Conservation (phyloP, 2,329 filamentous ascomycete genomes). For the Exophiala sp. region DNA sequence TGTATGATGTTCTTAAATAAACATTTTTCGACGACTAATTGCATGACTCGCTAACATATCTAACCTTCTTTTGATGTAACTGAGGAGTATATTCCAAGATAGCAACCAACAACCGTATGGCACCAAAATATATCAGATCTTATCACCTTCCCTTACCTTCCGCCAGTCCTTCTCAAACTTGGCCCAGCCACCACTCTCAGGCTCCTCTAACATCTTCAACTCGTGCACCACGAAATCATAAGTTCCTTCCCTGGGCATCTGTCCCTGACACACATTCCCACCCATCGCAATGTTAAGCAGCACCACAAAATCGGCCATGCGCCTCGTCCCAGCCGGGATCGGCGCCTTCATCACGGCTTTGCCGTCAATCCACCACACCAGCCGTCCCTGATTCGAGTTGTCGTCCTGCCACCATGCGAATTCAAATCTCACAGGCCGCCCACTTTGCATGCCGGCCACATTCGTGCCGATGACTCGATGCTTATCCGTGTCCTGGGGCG, state of each 20-base stretch:
- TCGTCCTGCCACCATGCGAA: slow-evolving; percentile 26
- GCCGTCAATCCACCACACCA: slow-evolving; percentile 29
- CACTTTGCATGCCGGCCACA: slow-evolving; percentile 21
- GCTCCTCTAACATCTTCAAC: slow-evolving; percentile 23
- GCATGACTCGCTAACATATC: too few relatives aligned
- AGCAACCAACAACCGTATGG: neutral
- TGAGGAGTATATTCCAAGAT: too few relatives aligned
- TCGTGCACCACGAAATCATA: slow-evolving; percentile 29
- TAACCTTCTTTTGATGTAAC: too few relatives aligned
- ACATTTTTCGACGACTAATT: too few relatives aligned
- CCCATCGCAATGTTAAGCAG: slow-evolving; percentile 29
- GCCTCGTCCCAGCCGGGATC: slow-evolving; percentile 22
- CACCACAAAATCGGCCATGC: slow-evolving; percentile 25
- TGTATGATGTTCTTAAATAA: too few relatives aligned
- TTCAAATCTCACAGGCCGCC: slow-evolving; percentile 25
- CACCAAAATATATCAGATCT: slow-evolving; percentile 9
- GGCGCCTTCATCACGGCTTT: slow-evolving; percentile 27
- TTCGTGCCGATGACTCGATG: slow-evolving; percentile 25
- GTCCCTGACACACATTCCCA: slow-evolving; percentile 28
- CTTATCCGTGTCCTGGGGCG: slow-evolving; percentile 25
- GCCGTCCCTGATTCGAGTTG: slow-evolving; percentile 4
- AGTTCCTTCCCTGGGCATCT: slow-evolving; percentile 20
- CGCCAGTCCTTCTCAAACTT: slow-evolving; percentile 26
- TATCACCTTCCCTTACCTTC: slow-evolving; percentile 20
- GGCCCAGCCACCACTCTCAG: slow-evolving; percentile 25